A percentile compares a stretch with the other conserved stretches of the same genome.
Evolutionary conservation across 148 eudicot species (phyloP).

Genomic region (Vaccinium vitisidaea): DNA sequence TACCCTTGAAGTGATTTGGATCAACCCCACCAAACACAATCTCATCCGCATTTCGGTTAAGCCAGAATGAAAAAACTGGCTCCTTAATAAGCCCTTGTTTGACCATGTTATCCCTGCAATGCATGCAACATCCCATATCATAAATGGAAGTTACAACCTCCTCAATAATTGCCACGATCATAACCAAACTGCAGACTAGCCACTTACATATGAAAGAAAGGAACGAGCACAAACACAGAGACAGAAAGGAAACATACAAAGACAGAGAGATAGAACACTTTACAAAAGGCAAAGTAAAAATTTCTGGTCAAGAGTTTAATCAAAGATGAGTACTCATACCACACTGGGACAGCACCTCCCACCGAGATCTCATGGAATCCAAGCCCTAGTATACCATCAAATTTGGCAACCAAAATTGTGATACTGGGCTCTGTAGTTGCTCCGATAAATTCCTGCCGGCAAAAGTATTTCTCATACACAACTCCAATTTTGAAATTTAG

Average conservation of each 20-base stretch:
- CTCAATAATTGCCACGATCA: neutral
- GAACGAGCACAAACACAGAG: no score
- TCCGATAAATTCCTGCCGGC: conserved; percentile 71
- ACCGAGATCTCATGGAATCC: conserved; percentile 87
- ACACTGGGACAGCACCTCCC: conserved; percentile 80
- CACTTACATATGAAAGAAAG: neutral
- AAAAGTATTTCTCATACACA: no score
- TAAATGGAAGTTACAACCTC: neutral
- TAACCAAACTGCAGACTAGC: neutral
- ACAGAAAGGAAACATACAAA: no score
- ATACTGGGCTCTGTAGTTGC: conserved; percentile 83
- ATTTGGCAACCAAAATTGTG: conserved; percentile 80
- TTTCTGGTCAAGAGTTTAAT: neutral
- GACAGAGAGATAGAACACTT: no score
- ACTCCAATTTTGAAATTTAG: neutral
- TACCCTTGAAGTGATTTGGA: conserved; percentile 47
- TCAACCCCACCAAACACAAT: conserved; percentile 53
- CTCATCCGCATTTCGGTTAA: conserved; percentile 42
- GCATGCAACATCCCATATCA: neutral
- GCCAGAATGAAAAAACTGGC: conserved; percentile 55
- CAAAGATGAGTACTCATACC: conserved; percentile 42
- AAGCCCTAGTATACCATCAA: conserved; percentile 94
- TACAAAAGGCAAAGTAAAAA: neutral
- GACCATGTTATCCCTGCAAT: conserved; percentile 45
- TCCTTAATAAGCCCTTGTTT: conserved; percentile 45